These are phyloP conservation scores for Mariannaea sp. DNA, from an alignment of 2,329 filamentous ascomycete genomes.

Conservation along the genomic window DNA sequence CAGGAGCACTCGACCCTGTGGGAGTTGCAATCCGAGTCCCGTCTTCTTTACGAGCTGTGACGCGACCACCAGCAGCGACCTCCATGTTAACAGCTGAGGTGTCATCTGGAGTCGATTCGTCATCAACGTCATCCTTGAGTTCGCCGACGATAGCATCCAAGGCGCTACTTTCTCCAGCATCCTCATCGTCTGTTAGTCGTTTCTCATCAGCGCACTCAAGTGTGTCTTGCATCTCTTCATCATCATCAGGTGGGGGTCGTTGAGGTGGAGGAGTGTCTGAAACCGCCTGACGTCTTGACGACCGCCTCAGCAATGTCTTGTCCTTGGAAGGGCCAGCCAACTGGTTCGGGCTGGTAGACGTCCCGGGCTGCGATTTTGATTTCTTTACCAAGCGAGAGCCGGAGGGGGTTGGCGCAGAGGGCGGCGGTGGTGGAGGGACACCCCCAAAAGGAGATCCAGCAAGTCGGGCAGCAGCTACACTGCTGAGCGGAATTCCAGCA, in stretches of 20 bases:
- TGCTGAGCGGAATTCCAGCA: constrained; percentile 61
- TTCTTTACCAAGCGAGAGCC: constrained; percentile 51
- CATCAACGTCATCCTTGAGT: constrained; percentile 82
- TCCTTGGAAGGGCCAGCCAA: constrained; percentile 57
- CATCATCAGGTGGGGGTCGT: constrained; percentile 59
- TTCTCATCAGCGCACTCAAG: constrained; percentile 94
- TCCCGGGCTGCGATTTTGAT: constrained; percentile 54
- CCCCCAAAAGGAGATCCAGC: constrained; percentile 48
- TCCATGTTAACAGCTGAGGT: constrained; percentile 91
- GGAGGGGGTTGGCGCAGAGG: constrained; percentile 47
- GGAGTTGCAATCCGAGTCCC: constrained; percentile 86
- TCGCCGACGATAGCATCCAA: constrained; percentile 91
- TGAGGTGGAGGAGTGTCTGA: constrained; percentile 56
- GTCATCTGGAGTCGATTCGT: constrained; percentile 64
- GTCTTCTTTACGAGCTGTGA: constrained; percentile 90
- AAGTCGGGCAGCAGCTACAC: constrained; percentile 52
- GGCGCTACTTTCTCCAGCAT: constrained; percentile 67
- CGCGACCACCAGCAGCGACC: constrained; percentile 81
- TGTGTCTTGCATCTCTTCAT: constrained; percentile 68
- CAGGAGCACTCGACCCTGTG: constrained; percentile 57
- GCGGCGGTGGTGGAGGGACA: constrained; percentile 45
- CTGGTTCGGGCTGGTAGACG: constrained; percentile 51
- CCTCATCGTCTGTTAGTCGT: constrained; percentile 74
- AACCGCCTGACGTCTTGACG: constrained; percentile 62
- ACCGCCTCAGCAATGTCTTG: constrained; percentile 65